Evolutionary conservation across 176 grass and related monocot genomes (phyloP).

Genomic region (Zizania latifolia): DNA sequence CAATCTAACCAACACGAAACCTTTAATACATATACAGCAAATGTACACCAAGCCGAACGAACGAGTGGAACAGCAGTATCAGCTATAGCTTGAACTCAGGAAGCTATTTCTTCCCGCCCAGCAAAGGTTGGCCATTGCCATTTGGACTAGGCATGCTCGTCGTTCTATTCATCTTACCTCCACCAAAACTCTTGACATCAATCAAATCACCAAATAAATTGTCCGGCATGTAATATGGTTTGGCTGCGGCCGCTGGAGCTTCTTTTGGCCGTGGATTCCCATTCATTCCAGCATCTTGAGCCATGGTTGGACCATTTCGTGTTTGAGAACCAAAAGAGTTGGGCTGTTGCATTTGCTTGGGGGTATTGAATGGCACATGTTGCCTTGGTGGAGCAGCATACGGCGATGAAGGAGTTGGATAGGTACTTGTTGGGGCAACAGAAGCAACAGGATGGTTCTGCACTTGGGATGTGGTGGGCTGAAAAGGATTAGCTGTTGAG

Average conservation of each 20-base stretch:
- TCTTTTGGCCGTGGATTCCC: conserved; percentile 32
- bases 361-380: conserved; percentile 15
- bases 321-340: conserved; percentile 41
- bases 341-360: conserved; percentile 39
- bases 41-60: conserved; percentile 49
- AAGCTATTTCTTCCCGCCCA: conserved; percentile 71
- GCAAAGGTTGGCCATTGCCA: conserved; percentile 70
- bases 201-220: conserved; percentile 91
- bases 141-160: conserved; percentile 39
- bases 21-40: conserved; percentile 39
- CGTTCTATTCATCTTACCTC: conserved; percentile 42
- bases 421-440: conserved; percentile 13
- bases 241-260: conserved; percentile 14
- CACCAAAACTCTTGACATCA: conserved; percentile 67
- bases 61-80: background rate
- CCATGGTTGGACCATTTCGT: conserved; percentile 20
- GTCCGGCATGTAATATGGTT: conserved; percentile 93
- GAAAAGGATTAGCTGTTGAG: conserved; percentile 41
- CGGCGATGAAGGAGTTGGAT: conserved; percentile 22
- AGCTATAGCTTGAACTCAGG: background rate
- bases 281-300: conserved; percentile 29
- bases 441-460: conserved; percentile 21
- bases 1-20: background rate
- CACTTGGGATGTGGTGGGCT: conserved; percentile 31
- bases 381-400: conserved; percentile 31